These are phyloP conservation scores for Calonectria hawksworthii DNA, from an alignment of 2,329 filamentous ascomycete genomes.

Conservation along the genomic window DNA sequence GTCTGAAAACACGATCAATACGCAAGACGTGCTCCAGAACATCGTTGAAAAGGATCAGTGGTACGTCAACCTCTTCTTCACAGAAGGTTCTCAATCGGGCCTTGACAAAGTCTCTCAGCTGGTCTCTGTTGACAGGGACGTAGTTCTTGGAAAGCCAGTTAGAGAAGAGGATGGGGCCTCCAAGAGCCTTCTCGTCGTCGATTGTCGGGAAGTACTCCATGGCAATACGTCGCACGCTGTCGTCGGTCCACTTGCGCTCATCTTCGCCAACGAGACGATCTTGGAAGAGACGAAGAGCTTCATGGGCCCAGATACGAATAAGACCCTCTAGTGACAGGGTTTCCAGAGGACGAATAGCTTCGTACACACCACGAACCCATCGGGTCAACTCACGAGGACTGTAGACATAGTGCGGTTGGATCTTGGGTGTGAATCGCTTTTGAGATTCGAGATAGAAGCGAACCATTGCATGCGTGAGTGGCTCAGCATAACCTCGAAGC, in stretches of 20 bases:
- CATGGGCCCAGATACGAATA: constrained; percentile 97
- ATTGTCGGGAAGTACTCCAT: constrained; percentile 96
- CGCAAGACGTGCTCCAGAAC: constrained; percentile 97
- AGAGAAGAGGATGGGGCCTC: constrained; percentile 95
- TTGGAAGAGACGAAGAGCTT: constrained; percentile 95
- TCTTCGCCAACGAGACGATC: constrained; percentile 96
- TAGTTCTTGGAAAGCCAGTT: constrained; percentile 99
- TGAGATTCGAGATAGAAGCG: constrained; percentile 96
- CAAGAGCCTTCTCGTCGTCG: constrained; percentile 88
- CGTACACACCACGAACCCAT: constrained; percentile 98
- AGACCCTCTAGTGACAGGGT: constrained; percentile 89
- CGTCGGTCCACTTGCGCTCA: constrained; percentile 94
- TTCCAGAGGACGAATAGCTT: constrained; percentile 94
- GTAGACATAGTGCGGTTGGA: constrained; percentile 99
- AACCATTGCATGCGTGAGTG: constrained; percentile 97
- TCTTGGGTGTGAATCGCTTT: constrained; percentile 92
- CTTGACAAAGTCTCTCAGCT: constrained; percentile 96
- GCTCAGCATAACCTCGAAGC: constrained; percentile 93
- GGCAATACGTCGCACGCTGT: constrained; percentile 87
- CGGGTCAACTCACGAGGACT: constrained; percentile 97
- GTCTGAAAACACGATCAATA: constrained; percentile 98
- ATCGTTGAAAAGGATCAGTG: constrained; percentile 99
- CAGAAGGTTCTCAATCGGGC: constrained; percentile 98
- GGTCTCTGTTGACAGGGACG: constrained; percentile 94
- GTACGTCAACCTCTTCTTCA: constrained; percentile 98